These are phyloP conservation scores for Hansfordia pulvinata DNA, from an alignment of 2,329 filamentous ascomycete species.

Conservation along the genomic window DNA sequence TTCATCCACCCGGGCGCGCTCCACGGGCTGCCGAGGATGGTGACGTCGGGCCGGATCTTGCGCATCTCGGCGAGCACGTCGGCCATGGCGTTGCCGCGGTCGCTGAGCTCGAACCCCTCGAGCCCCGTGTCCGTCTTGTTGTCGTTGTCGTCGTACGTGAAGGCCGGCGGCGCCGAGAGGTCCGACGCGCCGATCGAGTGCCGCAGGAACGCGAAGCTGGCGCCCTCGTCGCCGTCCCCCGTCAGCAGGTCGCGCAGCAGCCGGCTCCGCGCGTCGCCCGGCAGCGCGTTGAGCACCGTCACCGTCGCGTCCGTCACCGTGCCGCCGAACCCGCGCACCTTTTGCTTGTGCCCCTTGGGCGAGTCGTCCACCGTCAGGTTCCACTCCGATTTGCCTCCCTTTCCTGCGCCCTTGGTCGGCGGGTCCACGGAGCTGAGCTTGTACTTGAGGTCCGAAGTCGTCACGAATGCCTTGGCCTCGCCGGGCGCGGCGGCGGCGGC, in stretches of 20 bases:
- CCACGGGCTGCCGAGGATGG: conserved; percentile 24
- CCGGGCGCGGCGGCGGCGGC: conserved; percentile 4
- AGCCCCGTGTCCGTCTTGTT: conserved; percentile 16
- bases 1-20: conserved; percentile 28
- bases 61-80: conserved; percentile 21
- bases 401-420: conserved; percentile 19
- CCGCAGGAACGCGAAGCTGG: conserved; percentile 23
- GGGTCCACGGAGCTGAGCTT: conserved; percentile 18
- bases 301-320: conserved; percentile 27
- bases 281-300: conserved; percentile 20
- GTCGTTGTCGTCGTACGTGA: conserved; percentile 23
- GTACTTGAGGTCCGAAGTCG: conserved; percentile 21
- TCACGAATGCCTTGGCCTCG: conserved; percentile 16
- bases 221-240: conserved; percentile 20
- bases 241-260: conserved; percentile 22
- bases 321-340: conserved; percentile 25
- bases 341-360: conserved; percentile 21
- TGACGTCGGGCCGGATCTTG: conserved; percentile 18
- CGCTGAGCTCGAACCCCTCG: conserved; percentile 20
- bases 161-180: conserved; percentile 22
- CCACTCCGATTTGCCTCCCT: conserved; percentile 20
- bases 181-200: conserved; percentile 27
- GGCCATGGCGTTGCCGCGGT: conserved; percentile 23
- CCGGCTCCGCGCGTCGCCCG: conserved; percentile 12
- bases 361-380: conserved; percentile 23